A percentile compares a stretch with the other conserved stretches of the same genome.
These are phyloP conservation scores for Phaeosphaeriaceae sp. DNA, from an alignment of 2,329 filamentous ascomycete genomes.

Conservation along the genomic window DNA sequence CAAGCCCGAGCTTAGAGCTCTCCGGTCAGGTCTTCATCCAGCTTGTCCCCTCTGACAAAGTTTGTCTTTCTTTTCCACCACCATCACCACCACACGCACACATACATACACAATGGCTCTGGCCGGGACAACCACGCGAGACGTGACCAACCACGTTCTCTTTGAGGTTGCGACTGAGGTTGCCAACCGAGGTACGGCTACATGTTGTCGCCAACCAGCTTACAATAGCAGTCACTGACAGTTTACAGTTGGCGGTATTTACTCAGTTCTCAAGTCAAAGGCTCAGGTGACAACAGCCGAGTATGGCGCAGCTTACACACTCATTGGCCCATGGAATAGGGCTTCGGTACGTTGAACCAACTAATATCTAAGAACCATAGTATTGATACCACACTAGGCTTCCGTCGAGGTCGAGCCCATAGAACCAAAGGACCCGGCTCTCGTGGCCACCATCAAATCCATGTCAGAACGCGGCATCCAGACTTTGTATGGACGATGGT, in stretches of 20 bases:
- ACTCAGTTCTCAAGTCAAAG: conserved; percentile 99
- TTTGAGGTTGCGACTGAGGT: conserved; percentile 98
- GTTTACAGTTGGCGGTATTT: conserved; percentile 89
- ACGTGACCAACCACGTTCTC: conserved; percentile 93
- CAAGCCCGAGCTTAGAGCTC: conserved; percentile 30
- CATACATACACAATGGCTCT: conserved; percentile 21
- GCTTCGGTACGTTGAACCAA: conserved; percentile 70
- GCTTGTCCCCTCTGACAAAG: conserved; percentile 14
- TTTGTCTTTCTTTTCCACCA: conserved; percentile 6
- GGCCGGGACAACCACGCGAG: conserved; percentile 52
- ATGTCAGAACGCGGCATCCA: conserved; percentile 93
- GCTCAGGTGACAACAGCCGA: conserved; percentile 96
- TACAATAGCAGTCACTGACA: conserved; percentile 18
- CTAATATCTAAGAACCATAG: background rate
- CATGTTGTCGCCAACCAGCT: conserved; percentile 12
- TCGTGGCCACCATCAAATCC: conserved; percentile 82
- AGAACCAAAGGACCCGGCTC: conserved; percentile 78
- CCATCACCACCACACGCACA: conserved; percentile 8
- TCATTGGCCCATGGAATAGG: conserved; percentile 93
- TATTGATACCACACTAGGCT: conserved; percentile 63
- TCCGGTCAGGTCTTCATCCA: conserved; percentile 22
- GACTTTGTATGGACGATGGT: conserved; percentile 92
- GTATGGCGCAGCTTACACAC: conserved; percentile 96
- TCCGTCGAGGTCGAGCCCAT: conserved; percentile 98
- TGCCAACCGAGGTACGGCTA: conserved; percentile 80